Percentiles rank a stretch among this genome's conserved stretches.
Conservation (phyloP, 805 yeast genomes). For the Starmerella floris region DNA sequence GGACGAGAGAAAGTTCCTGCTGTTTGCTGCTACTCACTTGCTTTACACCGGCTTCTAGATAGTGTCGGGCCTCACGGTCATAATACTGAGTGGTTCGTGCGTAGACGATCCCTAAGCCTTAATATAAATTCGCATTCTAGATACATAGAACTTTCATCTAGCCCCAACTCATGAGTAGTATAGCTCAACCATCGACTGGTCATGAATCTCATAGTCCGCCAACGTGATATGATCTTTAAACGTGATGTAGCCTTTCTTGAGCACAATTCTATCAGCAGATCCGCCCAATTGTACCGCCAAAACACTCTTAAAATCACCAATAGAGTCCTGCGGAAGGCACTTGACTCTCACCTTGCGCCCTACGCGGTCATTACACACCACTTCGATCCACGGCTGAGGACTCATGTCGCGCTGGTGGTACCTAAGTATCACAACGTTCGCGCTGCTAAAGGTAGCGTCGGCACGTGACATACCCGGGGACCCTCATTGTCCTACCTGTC, state of each 20-base stretch:
- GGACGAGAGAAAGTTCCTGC: constrained; percentile 10
- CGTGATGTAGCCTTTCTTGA: constrained; percentile 75
- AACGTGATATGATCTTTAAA: constrained; percentile 80
- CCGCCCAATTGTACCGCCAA: constrained; percentile 75
- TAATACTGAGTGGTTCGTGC: no score
- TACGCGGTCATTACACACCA: constrained; percentile 58
- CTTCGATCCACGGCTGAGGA: constrained; percentile 36
- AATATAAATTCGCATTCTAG: neutral
- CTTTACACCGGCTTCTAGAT: neutral
- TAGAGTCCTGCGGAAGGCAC: constrained; percentile 70
- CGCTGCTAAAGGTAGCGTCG: no score
- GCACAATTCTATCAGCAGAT: constrained; percentile 43
- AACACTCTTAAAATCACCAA: constrained; percentile 82
- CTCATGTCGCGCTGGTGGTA: neutral
- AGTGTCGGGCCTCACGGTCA: no score
- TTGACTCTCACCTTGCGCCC: constrained; percentile 80
- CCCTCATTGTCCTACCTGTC: no score
- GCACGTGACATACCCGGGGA: no score
- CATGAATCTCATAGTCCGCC: constrained; percentile 90
- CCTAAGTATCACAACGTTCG: no score
- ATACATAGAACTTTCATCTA: neutral
- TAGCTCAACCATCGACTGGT: constrained; percentile 75
- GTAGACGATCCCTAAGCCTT: no score
- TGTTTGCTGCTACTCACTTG: constrained; percentile 1
- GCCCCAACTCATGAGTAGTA: constrained; percentile 25